Conservation (phyloP, 805 yeast genomes). For the Starmera quercuum region DNA sequence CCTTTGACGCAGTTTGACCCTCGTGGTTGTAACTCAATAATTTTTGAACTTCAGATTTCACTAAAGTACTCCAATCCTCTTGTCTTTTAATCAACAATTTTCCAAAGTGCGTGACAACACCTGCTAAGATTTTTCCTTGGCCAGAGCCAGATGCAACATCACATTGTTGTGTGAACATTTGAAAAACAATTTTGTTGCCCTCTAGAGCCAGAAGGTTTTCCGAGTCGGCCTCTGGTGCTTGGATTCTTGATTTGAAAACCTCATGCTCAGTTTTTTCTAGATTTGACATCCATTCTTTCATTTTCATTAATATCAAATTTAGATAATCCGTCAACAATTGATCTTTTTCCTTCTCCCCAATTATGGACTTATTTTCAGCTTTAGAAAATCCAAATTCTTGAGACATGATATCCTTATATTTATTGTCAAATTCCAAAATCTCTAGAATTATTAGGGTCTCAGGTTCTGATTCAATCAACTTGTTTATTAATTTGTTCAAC, state of each 20-base stretch:
- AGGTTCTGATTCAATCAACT: slow-evolving; percentile 63
- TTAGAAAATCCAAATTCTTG: slow-evolving; percentile 42
- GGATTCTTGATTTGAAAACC: slow-evolving; percentile 54
- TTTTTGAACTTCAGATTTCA: slow-evolving; percentile 44
- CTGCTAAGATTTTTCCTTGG: slow-evolving; percentile 70
- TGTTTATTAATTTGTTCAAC: slow-evolving; percentile 55
- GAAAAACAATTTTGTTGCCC: slow-evolving; percentile 71
- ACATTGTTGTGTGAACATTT: slow-evolving; percentile 83
- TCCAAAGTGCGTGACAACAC: slow-evolving; percentile 69
- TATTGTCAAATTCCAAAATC: slow-evolving; percentile 71
- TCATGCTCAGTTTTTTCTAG: slow-evolving; percentile 59
- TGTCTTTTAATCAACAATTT: slow-evolving; percentile 54
- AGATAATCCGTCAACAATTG: slow-evolving; percentile 72
- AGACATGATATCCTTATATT: slow-evolving; percentile 47
- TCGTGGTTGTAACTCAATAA: slow-evolving; percentile 18
- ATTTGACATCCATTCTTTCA: slow-evolving; percentile 79
- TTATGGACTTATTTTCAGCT: slow-evolving; percentile 40
- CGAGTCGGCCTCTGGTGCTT: slow-evolving; percentile 68
- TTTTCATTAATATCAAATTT: slow-evolving; percentile 59
- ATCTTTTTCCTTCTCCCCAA: slow-evolving; percentile 68
- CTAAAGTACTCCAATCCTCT: slow-evolving; percentile 47
- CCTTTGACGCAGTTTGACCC: slow-evolving; percentile 28
- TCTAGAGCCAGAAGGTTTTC: slow-evolving; percentile 62
- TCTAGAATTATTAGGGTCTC: slow-evolving; percentile 69
- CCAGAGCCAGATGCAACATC: slow-evolving; percentile 83